phyloP scores from a whole-genome alignment of 2,329 filamentous ascomycete genomes.

The Xylaria sp. region DNA sequence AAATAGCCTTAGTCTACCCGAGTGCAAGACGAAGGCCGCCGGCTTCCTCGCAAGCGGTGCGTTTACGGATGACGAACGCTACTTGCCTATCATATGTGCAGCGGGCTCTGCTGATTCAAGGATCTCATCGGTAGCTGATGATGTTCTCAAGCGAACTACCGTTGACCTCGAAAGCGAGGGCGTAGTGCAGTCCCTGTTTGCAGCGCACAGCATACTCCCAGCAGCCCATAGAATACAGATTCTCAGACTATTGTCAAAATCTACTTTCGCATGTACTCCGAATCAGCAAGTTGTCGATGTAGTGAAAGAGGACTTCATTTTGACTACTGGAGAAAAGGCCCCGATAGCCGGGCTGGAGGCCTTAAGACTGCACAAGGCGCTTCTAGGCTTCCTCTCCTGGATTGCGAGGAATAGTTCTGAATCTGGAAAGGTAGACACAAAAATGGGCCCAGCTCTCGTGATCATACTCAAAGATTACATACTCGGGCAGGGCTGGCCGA shows the following conservation, averaged over 20 bases:
- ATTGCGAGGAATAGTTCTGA: slow-evolving; percentile 77
- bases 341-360: slow-evolving; percentile 74
- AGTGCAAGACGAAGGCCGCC: slow-evolving; percentile 76
- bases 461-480: slow-evolving; percentile 78
- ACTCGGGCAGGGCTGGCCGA: slow-evolving; percentile 84
- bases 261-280: slow-evolving; percentile 76
- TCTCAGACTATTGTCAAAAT: slow-evolving; percentile 79
- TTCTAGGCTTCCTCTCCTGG: slow-evolving; percentile 90
- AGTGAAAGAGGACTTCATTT: slow-evolving; percentile 73
- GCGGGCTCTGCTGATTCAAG: slow-evolving; percentile 84
- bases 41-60: slow-evolving; percentile 84
- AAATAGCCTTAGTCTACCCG: slow-evolving; percentile 72
- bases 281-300: slow-evolving; percentile 74
- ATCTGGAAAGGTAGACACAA: slow-evolving; percentile 64
- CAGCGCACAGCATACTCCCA: slow-evolving; percentile 78
- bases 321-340: slow-evolving; percentile 47
- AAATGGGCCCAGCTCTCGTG: slow-evolving; percentile 76
- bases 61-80: slow-evolving; percentile 84
- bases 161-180: slow-evolving; percentile 76
- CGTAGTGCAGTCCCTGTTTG: slow-evolving; percentile 74
- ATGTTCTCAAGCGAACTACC: slow-evolving; percentile 83
- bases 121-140: slow-evolving; percentile 86
- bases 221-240: slow-evolving; percentile 81
- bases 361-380: slow-evolving; percentile 80
- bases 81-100: slow-evolving; percentile 85